Evolutionary conservation across 352 stramenopile genomes (phyloP), one percentile per base, ranked within the genome.

Genomic region (Nothophytophthora sp.): DNA sequence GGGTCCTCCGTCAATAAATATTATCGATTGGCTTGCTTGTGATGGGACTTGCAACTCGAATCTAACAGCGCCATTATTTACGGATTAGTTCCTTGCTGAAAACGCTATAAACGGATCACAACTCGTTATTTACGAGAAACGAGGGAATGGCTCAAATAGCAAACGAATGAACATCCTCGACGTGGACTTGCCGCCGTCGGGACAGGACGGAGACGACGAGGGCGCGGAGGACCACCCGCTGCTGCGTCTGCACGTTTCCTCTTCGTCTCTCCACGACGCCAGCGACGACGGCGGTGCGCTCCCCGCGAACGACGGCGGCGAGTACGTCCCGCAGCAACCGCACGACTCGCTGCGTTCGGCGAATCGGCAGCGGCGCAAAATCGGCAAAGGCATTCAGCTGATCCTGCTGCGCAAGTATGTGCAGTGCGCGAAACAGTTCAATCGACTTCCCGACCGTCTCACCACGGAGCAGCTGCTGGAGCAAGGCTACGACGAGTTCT

Each of bases 401-500:
- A 49, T 72, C 22, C 43, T 90, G 16, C 44, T 90, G 28, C 48
- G 67, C 24, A 86, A 85, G 38, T 90, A 88, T 46, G 73, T 90
- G 30, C 45, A 75, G 23, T 76, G 67, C 25, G 76, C 70, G n/a
- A 86, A 78, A 43, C 59, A 85, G 28, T 58, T 80, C 10, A 54
- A 55, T 18, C 57, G 64, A 4, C 37, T 86, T 20, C 79, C 79
- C 20, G 72, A 78, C 36, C 62, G 73, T 3, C 22, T 55, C 13
- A 73, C 59, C 23, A 90, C 79, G 8, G 76, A 88, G 55, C 76
- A 83, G 28, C 33, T 90, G 29, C 63, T 88, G n/a, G 66, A 81
- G 32, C 68, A 86, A 18, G 79, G 63, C 4, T 86, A 88, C 49
- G 76, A 85, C 53, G 76, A 86, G 65, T 90, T 85, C 43, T 85